Evolutionary conservation across 2,329 filamentous ascomycete species (phyloP), one percentile per base, ranked within the genome.

Genomic region (Pseudogymnoascus sp.): DNA sequence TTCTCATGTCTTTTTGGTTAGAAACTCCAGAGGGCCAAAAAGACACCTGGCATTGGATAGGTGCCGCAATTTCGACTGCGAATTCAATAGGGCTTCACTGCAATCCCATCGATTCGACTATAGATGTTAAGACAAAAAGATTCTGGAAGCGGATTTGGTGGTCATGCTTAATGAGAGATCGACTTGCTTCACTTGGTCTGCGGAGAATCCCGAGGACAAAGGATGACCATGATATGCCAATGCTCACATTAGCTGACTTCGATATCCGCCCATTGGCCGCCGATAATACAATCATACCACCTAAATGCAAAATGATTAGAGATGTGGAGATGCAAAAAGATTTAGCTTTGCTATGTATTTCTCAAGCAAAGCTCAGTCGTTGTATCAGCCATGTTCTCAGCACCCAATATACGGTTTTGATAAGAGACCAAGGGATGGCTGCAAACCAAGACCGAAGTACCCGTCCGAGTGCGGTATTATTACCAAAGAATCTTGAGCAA

Each of bases 41-140:
- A 73, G 91, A 96, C 71, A 95, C 91, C 39, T 96, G 92, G 89
- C 91, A 96, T 71, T 96, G 91, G 91, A 94, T 96, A 88, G 92
- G 91, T 22, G 89, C 96, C 43, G 91, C 91, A 57, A 88, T 95
- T 63, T 96, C 91, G 11, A 78, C 96, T 59, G 91, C 91, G 57
- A 90, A 95, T 73, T 95, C 90, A 11, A 96, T 96, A 66, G 91
- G 91, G 9, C 80, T 96, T 16, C 90, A 97, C 73, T 88, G 91
- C 65, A 90, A 95, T 68, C 90, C 90, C 6, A 34, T 30, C 18
- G 86, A 85, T 62, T 90, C 88, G 7, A 85, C 83, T 67, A 89
- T 95, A 81, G 81, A 87, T 38, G 73, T 77, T 5, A 79, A 83
- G 61, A 87, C 89, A 69, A 87, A 90, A 70, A 88, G 85, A 69